phyloP scores from a whole-genome alignment of 352 stramenopile genomes.

The Globisporangium middletonii region DNA sequence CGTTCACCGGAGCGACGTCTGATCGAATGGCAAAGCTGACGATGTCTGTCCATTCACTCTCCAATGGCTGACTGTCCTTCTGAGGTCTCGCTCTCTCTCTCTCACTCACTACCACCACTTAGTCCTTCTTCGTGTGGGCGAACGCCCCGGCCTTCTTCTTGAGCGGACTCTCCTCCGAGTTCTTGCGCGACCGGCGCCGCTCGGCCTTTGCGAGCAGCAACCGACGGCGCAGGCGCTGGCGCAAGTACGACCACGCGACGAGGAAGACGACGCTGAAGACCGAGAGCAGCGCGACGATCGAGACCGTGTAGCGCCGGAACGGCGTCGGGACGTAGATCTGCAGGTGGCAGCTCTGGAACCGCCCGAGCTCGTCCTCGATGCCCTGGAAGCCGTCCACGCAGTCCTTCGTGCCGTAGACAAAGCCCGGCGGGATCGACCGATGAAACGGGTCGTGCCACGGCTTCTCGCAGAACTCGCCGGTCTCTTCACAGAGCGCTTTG shows the following conservation, averaged over 20 bases:
- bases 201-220: conserved; percentile 90
- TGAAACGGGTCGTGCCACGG: conserved; percentile 78
- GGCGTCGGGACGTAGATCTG: conserved; percentile 90
- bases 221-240: conserved; percentile 67
- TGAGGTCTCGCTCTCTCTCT: background rate
- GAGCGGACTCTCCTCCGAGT: conserved; percentile 43
- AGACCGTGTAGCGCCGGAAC: conserved; percentile 81
- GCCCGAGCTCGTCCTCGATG: conserved; percentile 80
- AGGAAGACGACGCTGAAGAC: conserved; percentile 60
- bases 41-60: too few species aligned
- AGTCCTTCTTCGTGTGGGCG: conserved; percentile 53
- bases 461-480: conserved; percentile 75
- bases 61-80: background rate
- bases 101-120: background rate
- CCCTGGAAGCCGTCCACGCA: conserved; percentile 94
- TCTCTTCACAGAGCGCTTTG: conserved; percentile 47
- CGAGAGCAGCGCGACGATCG: conserved; percentile 64
- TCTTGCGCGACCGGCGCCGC: conserved; percentile 75
- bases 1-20: background rate
- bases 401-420: conserved; percentile 88
- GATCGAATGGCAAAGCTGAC: too few species aligned
- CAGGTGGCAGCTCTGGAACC: conserved; percentile 93
- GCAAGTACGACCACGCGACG: conserved; percentile 84
- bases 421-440: conserved; percentile 68
- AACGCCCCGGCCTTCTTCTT: conserved; percentile 53